Evolutionary conservation across 2,329 filamentous ascomycete genomes (phyloP).

Genomic region (Aspergillus oerlinghausenensis): DNA sequence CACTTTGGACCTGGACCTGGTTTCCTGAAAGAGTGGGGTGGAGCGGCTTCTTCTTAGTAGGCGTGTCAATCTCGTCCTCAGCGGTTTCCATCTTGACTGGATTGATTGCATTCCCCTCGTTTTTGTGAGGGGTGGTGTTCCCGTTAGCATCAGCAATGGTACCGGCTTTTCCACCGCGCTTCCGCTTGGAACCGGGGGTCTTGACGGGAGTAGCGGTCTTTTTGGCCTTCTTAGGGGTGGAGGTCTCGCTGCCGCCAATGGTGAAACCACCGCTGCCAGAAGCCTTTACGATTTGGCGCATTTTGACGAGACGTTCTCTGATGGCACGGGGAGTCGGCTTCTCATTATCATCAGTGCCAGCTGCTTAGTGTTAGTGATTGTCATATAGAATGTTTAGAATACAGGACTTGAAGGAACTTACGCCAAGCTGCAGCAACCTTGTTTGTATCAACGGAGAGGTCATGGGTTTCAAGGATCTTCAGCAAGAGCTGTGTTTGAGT

Average conservation of each 20-base stretch:
- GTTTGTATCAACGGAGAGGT: constrained; percentile 30
- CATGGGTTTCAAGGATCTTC: constrained; percentile 38
- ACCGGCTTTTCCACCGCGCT: constrained; percentile 7
- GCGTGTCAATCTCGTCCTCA: not conserved
- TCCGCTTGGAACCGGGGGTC: constrained; percentile 18
- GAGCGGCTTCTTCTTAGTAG: constrained; percentile 3
- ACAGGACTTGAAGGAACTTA: constrained; percentile 19
- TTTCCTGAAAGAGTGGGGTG: constrained; percentile 1
- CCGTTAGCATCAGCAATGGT: not conserved
- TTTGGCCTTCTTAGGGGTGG: constrained; percentile 12
- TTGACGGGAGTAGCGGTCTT: constrained; percentile 1
- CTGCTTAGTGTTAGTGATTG: constrained; percentile 7
- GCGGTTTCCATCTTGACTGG: constrained; percentile 11
- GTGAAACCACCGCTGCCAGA: constrained; percentile 11
- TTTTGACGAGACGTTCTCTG: constrained; percentile 34
- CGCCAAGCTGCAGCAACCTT: constrained; percentile 37
- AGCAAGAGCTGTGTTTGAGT: constrained; percentile 30
- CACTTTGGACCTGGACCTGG: not conserved
- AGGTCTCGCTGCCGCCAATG: constrained; percentile 7
- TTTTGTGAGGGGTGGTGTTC: not conserved
- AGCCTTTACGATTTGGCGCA: constrained; percentile 23
- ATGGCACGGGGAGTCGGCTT: constrained; percentile 39
- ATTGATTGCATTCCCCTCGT: not conserved
- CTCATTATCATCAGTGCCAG: constrained; percentile 9
- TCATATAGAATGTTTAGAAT: not conserved